These are phyloP conservation scores for Aspergillus sp. DNA, from an alignment of 2,329 filamentous ascomycete species.

Conservation along the genomic window DNA sequence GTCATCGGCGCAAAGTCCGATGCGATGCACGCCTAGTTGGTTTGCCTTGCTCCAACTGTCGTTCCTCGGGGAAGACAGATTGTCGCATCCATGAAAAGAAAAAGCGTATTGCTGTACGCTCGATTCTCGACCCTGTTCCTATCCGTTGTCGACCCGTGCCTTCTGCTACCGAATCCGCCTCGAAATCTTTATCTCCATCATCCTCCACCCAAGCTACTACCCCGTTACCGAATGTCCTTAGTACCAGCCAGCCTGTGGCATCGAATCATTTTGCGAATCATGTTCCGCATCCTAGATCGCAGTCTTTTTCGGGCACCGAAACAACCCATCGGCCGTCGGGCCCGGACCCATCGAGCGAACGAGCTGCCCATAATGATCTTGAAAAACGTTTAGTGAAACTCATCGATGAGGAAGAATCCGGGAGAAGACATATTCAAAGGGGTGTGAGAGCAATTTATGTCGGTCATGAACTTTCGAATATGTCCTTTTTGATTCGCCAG, in stretches of 20 bases:
- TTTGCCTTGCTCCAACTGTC: slow-evolving; percentile 47
- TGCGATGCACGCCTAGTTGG: slow-evolving; percentile 47
- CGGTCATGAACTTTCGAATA: slow-evolving; percentile 52
- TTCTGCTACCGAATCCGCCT: slow-evolving; percentile 16
- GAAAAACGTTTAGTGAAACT: slow-evolving; percentile 48
- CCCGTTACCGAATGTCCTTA: slow-evolving; percentile 17
- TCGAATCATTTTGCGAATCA: too few relatives aligned
- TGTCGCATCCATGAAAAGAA: slow-evolving; percentile 50
- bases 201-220: slow-evolving; percentile 12
- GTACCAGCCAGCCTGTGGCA: too few relatives aligned
- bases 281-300: too few relatives aligned
- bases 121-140: slow-evolving; percentile 41
- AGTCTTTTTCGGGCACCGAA: not conserved
- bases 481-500: slow-evolving; percentile 52
- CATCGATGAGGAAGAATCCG: slow-evolving; percentile 45
- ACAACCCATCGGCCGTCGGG: slow-evolving; percentile 15
- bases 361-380: slow-evolving; percentile 37
- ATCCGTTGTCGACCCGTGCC: slow-evolving; percentile 38
- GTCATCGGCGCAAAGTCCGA: slow-evolving; percentile 49
- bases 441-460: slow-evolving; percentile 51
- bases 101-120: slow-evolving; percentile 40
- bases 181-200: slow-evolving; percentile 15
- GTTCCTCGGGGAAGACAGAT: slow-evolving; percentile 35
- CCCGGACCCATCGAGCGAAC: slow-evolving; percentile 28
- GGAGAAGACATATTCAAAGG: slow-evolving; percentile 43